phyloP scores from a whole-genome alignment of 1,139 yeast species.

The Kurtzmaniella quercitrusa region DNA sequence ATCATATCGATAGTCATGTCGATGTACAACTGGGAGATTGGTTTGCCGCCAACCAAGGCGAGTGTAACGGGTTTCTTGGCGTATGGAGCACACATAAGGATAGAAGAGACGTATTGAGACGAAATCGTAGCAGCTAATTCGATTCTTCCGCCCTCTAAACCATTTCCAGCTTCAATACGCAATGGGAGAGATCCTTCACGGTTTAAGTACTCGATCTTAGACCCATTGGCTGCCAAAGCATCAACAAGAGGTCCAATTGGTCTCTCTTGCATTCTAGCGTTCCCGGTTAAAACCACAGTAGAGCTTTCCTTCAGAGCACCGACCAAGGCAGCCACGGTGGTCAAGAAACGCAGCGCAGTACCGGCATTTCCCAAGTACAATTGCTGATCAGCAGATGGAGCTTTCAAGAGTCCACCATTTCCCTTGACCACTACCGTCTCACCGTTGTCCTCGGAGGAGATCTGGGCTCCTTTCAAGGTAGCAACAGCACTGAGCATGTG shows the following conservation, averaged over 20 bases:
- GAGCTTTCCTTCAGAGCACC: slow-evolving; percentile 31
- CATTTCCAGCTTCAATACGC: slow-evolving; percentile 61
- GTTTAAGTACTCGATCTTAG: slow-evolving; percentile 66
- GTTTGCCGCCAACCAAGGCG: slow-evolving; percentile 90
- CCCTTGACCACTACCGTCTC: slow-evolving; percentile 84
- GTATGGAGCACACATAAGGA: slow-evolving; percentile 97
- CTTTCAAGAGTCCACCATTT: slow-evolving; percentile 70
- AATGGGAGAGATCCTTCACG: slow-evolving; percentile 83
- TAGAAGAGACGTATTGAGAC: slow-evolving; percentile 94
- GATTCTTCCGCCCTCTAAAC: slow-evolving; percentile 84
- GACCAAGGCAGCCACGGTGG: slow-evolving; percentile 86
- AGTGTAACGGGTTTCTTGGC: slow-evolving; percentile 86
- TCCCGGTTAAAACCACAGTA: slow-evolving; percentile 77
- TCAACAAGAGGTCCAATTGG: slow-evolving; percentile 97
- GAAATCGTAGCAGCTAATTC: slow-evolving; percentile 95
- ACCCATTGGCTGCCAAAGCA: slow-evolving; percentile 79
- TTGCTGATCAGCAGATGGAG: slow-evolving; percentile 49
- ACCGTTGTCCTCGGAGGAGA: slow-evolving; percentile 80
- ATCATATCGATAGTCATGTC: slow-evolving; percentile 98
- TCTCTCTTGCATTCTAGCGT: slow-evolving; percentile 94
- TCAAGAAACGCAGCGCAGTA: slow-evolving; percentile 92
- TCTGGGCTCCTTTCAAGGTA: slow-evolving; percentile 74
- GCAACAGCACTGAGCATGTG: slow-evolving; percentile 90
- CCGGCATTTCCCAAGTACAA: slow-evolving; percentile 96
- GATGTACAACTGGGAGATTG: slow-evolving; percentile 90